phyloP scores from a whole-genome alignment of 257 asterid species.

The Mentha longifolia region DNA sequence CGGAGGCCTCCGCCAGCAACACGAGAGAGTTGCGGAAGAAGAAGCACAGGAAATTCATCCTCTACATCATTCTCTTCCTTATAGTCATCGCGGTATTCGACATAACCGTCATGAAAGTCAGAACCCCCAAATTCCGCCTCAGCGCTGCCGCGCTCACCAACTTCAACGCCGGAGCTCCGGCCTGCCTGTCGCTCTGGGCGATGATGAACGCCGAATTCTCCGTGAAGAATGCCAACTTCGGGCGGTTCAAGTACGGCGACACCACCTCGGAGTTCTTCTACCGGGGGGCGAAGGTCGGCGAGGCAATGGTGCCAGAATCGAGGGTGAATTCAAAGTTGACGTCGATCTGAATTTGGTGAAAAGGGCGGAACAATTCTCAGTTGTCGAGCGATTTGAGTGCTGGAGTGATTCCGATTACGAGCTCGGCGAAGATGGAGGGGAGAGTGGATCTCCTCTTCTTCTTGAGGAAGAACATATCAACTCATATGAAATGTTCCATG shows the following conservation, averaged over 20 bases:
- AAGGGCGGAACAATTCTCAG: neutral
- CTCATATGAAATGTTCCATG: conserved; percentile 44
- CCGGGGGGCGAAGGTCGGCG: conserved; percentile 39
- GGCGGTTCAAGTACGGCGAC: no score
- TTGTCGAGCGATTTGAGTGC: conserved; percentile 28
- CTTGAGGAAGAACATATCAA: conserved; percentile 41
- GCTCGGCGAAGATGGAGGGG: conserved; percentile 44
- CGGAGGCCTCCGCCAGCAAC: conserved; percentile 12
- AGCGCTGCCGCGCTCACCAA: conserved; percentile 26
- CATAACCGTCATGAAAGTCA: no score
- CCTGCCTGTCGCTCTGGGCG: conserved; percentile 29
- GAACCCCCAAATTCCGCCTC: conserved; percentile 46
- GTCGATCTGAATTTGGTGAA: neutral
- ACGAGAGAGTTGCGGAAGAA: conserved; percentile 25
- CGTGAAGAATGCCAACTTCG: conserved; percentile 50
- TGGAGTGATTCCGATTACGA: conserved; percentile 35
- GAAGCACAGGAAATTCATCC: conserved; percentile 41
- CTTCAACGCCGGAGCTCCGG: conserved; percentile 17
- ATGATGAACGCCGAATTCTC: conserved; percentile 39
- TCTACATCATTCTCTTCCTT: conserved; percentile 37
- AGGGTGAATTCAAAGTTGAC: neutral
- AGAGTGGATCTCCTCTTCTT: conserved; percentile 39
- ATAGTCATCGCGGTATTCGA: no score
- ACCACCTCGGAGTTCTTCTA: conserved; percentile 39
- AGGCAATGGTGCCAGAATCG: conserved; percentile 23